These are phyloP conservation scores for Pisolithus microcarpus DNA, from an alignment of 768 basidiomycete species.

Conservation along the genomic window DNA sequence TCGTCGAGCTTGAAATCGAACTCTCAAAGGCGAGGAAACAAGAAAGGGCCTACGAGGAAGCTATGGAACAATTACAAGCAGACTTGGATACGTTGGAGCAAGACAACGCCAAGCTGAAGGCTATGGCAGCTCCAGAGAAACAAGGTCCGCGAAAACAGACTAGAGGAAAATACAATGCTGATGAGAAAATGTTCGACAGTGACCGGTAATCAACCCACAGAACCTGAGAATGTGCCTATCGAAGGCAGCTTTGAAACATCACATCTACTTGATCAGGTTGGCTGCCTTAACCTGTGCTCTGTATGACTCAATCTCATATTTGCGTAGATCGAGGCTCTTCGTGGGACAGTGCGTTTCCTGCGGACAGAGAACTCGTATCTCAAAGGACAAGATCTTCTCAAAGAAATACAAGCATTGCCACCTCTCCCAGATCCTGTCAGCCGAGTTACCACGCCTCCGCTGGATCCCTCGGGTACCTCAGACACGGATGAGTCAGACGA, in stretches of 20 bases:
- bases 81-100: constrained; percentile 84
- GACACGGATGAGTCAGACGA: constrained; percentile 61
- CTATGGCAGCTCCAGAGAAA: constrained; percentile 56
- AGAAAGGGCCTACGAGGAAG: constrained; percentile 85
- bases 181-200: constrained; percentile 21
- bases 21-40: constrained; percentile 78
- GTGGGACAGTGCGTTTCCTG: constrained; percentile 87
- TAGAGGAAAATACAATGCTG: neutral
- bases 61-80: constrained; percentile 86
- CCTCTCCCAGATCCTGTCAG: constrained; percentile 44
- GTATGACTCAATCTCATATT: constrained; percentile 4
- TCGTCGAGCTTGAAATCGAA: constrained; percentile 74
- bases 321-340: constrained; percentile 77
- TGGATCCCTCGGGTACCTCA: constrained; percentile 56
- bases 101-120: constrained; percentile 81
- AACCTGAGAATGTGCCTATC: constrained; percentile 55
- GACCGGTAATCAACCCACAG: constrained; percentile 43
- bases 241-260: constrained; percentile 85
- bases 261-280: constrained; percentile 79
- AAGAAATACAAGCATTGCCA: constrained; percentile 71
- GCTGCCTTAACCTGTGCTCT: constrained; percentile 21
- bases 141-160: constrained; percentile 44
- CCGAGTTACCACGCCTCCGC: constrained; percentile 55
- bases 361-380: constrained; percentile 90
- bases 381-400: constrained; percentile 85